phyloP scores from a whole-genome alignment of 768 basidiomycete species.

The Suillus bovinus region DNA sequence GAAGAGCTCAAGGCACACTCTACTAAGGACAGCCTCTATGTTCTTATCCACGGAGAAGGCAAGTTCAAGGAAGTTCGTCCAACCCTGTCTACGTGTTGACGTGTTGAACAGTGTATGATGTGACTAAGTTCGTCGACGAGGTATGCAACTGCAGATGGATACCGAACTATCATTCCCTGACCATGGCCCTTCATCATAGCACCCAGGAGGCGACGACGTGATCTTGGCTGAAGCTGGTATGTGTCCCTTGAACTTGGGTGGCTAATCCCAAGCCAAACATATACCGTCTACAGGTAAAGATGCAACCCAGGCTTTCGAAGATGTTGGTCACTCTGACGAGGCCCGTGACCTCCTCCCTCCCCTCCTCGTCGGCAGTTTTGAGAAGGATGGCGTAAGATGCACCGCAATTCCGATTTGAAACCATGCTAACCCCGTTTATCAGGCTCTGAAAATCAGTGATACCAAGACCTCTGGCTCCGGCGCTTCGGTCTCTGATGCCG shows the following conservation, averaged over 20 bases:
- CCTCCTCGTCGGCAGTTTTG: conserved; percentile 83
- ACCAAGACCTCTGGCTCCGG: conserved; percentile 47
- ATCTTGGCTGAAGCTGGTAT: conserved; percentile 87
- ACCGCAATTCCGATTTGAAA: conserved; percentile 8
- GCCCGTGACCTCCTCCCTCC: conserved; percentile 81
- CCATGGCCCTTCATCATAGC: conserved; percentile 44
- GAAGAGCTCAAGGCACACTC: conserved; percentile 80
- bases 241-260: conserved; percentile 34
- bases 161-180: neutral
- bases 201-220: conserved; percentile 98
- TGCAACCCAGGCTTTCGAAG: conserved; percentile 98
- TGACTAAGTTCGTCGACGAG: conserved; percentile 94
- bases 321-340: conserved; percentile 99
- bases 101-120: conserved; percentile 75
- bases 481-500: conserved; percentile 41
- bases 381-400: conserved; percentile 59
- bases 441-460: conserved; percentile 58
- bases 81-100: neutral
- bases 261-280: neutral
- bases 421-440: conserved; percentile 11
- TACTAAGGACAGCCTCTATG: conserved; percentile 73
- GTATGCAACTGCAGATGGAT: conserved; percentile 38
- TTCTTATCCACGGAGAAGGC: conserved; percentile 89
- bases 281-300: conserved; percentile 68
- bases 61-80: conserved; percentile 9